A percentile compares a stretch with the other conserved stretches of the same genome.
Conservation (phyloP, 345 rosid genomes). For the Eucalyptus victrix region DNA sequence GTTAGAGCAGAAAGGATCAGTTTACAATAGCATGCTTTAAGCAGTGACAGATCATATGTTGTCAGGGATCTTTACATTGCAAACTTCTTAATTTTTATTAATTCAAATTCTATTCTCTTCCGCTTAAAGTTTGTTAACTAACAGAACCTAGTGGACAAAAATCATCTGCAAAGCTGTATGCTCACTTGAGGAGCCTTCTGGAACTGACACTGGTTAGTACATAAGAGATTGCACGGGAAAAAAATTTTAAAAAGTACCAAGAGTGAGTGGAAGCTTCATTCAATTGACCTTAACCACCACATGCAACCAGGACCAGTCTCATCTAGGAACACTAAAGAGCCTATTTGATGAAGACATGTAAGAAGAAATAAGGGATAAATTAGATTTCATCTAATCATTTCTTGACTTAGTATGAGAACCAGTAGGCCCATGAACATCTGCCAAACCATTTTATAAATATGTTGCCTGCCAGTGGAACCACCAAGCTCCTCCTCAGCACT, state of each 20-base stretch:
- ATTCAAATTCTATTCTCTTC: not conserved
- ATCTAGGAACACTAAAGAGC: not conserved
- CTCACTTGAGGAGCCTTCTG: not conserved
- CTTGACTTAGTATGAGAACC: not conserved
- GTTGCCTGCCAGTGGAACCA: not conserved
- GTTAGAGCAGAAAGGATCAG: not conserved
- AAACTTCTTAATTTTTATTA: not conserved
- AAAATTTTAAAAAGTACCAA: not conserved
- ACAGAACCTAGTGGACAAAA: not conserved
- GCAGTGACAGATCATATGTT: not conserved
- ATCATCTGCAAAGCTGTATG: not conserved
- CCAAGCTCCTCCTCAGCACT: not conserved
- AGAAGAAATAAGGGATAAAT: not conserved
- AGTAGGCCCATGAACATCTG: not conserved
- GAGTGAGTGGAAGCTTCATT: not conserved
- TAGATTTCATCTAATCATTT: not conserved
- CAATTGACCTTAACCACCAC: not conserved
- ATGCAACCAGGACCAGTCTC: not conserved
- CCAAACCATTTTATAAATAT: not conserved
- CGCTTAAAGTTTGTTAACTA: not conserved
- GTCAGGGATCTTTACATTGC: not conserved
- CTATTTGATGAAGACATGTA: not conserved
- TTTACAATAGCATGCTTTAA: not conserved
- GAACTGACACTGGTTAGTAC: not conserved
- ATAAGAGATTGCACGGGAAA: not conserved